phyloP scores from a whole-genome alignment of 2,329 filamentous ascomycete species.

The Coniochaeta ligniaria region DNA sequence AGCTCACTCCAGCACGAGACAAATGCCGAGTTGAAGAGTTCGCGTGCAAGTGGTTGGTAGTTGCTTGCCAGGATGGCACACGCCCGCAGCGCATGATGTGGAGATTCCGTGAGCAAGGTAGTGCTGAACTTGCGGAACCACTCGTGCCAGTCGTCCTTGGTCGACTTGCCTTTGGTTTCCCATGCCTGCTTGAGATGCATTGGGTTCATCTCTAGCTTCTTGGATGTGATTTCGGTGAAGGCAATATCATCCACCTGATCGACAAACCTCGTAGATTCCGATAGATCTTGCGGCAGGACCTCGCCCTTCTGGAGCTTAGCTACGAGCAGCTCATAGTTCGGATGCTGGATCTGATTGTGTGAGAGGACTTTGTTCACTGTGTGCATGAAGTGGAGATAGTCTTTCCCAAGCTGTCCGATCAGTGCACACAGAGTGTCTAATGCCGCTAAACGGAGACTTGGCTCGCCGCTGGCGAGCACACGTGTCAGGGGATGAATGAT shows the following conservation, averaged over 20 bases:
- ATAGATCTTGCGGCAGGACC: conserved; percentile 88
- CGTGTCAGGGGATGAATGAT: conserved; percentile 92
- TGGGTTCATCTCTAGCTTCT: conserved; percentile 95
- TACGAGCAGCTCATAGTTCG: conserved; percentile 87
- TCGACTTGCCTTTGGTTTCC: conserved; percentile 95
- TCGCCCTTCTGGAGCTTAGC: conserved; percentile 93
- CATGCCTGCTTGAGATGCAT: conserved; percentile 95
- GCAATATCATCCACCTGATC: conserved; percentile 73
- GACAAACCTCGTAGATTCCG: conserved; percentile 73
- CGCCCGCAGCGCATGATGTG: conserved; percentile 87
- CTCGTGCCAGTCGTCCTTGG: conserved; percentile 97
- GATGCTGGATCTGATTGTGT: conserved; percentile 74
- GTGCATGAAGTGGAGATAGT: conserved; percentile 89
- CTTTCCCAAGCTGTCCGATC: conserved; percentile 91
- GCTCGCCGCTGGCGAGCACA: conserved; percentile 68
- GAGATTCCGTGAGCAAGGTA: conserved; percentile 88
- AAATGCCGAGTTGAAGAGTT: conserved; percentile 97
- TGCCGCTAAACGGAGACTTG: conserved; percentile 68
- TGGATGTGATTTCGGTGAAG: conserved; percentile 77
- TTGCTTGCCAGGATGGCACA: conserved; percentile 87
- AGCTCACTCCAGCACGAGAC: conserved; percentile 98
- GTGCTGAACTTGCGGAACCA: conserved; percentile 97
- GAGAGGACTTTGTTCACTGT: conserved; percentile 85
- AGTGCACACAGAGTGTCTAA: conserved; percentile 91
- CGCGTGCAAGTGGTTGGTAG: conserved; percentile 84